Evolutionary conservation across 1,139 yeast genomes (phyloP).

Genomic region (Magnusiomyces sp.): DNA sequence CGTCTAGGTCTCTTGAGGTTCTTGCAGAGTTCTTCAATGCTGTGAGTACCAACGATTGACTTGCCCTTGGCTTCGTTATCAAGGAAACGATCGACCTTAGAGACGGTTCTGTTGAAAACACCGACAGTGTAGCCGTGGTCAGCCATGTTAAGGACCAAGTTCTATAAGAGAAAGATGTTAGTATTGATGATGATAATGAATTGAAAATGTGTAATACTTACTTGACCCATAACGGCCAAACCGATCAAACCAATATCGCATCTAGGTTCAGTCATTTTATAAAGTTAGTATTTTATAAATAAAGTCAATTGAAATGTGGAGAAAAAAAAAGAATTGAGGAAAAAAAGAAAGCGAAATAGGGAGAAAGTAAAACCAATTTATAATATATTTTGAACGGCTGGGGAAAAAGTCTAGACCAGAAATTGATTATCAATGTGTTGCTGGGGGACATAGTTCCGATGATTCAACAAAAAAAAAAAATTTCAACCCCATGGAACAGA

Average conservation of each 20-base stretch:
- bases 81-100: slow-evolving; percentile 90
- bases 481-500: too few relatives aligned
- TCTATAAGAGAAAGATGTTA: slow-evolving; percentile 25
- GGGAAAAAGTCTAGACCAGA: too few relatives aligned
- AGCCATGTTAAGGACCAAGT: slow-evolving; percentile 93
- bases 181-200: not conserved
- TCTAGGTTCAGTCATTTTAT: slow-evolving; percentile 15
- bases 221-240: slow-evolving; percentile 99
- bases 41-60: slow-evolving; percentile 84
- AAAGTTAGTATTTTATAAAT: not conserved
- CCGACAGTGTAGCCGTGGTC: slow-evolving; percentile 90
- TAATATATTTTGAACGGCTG: not conserved
- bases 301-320: not conserved
- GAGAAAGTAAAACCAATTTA: not conserved
- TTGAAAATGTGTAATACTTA: slow-evolving; percentile 15
- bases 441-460: not conserved
- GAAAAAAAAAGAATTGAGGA: not conserved
- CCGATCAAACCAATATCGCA: slow-evolving; percentile 95
- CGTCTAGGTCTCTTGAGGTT: slow-evolving; percentile 97
- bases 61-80: slow-evolving; percentile 90
- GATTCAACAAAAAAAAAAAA: not conserved
- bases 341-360: not conserved
- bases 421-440: too few relatives aligned
- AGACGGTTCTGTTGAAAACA: slow-evolving; percentile 95
- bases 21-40: slow-evolving; percentile 78